A percentile compares a stretch with the other conserved stretches of the same genome.
Conservation (phyloP, 345 rosid species). For the Angophora floribunda region DNA sequence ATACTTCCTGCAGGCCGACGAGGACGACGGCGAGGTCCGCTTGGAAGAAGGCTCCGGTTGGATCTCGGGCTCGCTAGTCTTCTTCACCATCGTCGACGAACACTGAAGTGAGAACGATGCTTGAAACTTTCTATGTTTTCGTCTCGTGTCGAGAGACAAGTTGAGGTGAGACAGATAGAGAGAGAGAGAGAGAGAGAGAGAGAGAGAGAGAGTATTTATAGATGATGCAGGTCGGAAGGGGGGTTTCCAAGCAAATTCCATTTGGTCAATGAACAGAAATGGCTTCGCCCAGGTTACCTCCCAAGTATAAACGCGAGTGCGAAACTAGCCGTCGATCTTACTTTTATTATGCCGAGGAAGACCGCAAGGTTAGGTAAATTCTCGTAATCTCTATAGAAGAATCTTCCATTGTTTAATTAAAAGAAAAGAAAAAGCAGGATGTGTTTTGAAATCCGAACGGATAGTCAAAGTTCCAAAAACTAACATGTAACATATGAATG, state of each 20-base stretch:
- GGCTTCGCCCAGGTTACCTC: neutral
- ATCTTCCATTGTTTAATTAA: neutral
- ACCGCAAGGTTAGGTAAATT: neutral
- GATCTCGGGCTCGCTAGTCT: neutral
- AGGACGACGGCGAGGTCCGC: neutral
- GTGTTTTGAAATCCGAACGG: neutral
- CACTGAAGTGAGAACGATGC: neutral
- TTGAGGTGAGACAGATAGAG: neutral
- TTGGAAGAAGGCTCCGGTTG: neutral
- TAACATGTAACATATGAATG: neutral
- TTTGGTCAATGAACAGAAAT: neutral
- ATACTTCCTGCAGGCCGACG: slow-evolving; percentile 36
- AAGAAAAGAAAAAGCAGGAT: neutral
- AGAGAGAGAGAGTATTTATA: neutral
- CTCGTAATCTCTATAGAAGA: neutral
- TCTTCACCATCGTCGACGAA: neutral
- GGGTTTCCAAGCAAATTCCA: neutral
- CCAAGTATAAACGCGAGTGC: neutral
- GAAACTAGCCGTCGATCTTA: neutral
- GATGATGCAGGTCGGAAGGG: neutral
- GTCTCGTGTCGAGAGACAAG: neutral
- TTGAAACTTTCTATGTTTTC: neutral
- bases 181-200: neutral
- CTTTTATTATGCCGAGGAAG: neutral
- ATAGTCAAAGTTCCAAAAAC: neutral